Percentiles rank a stretch among this genome's conserved stretches.
phyloP scores from a whole-genome alignment of 192 early-diverging fungal species.

The Coemansia sp. region DNA sequence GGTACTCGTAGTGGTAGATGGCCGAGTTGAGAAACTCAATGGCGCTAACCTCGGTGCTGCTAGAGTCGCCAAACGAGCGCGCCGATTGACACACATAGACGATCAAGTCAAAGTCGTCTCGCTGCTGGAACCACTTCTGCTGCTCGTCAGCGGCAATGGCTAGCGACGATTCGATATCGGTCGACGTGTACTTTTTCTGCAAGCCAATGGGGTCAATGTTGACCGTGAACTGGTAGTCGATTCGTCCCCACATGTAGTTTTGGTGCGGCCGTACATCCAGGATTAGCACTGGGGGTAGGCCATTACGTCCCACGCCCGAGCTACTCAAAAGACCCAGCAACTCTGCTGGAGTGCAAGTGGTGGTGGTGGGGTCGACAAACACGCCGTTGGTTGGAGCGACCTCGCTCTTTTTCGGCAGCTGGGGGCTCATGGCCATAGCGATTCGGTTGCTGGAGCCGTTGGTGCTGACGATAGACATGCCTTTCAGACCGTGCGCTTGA shows the following conservation, averaged over 20 bases:
- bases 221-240: slow-evolving; percentile 64
- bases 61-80: slow-evolving; percentile 43
- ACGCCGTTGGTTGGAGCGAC: slow-evolving; percentile 6
- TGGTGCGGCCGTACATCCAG: slow-evolving; percentile 76
- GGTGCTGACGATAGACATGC: slow-evolving; percentile 8
- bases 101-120: slow-evolving; percentile 68
- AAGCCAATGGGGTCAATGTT: slow-evolving; percentile 72
- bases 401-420: slow-evolving; percentile 3
- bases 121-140: slow-evolving; percentile 61
- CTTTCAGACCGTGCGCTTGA: not conserved
- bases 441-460: slow-evolving; percentile 7
- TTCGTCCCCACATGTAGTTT: slow-evolving; percentile 63
- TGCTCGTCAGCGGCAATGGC: slow-evolving; percentile 59
- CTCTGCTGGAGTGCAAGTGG: slow-evolving; percentile 30
- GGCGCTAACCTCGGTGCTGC: slow-evolving; percentile 12
- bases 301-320: slow-evolving; percentile 25
- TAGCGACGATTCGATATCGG: slow-evolving; percentile 56
- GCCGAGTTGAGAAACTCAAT: slow-evolving; percentile 55
- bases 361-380: slow-evolving; percentile 21
- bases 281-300: slow-evolving; percentile 57
- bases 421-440: slow-evolving; percentile 20
- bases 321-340: slow-evolving; percentile 36
- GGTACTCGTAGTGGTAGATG: slow-evolving; percentile 62
- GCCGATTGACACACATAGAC: slow-evolving; percentile 65
- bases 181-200: slow-evolving; percentile 57